Base-by-base conservation (phyloP, 768 basidiomycete species). In the Mycena vulgaris region DNA sequence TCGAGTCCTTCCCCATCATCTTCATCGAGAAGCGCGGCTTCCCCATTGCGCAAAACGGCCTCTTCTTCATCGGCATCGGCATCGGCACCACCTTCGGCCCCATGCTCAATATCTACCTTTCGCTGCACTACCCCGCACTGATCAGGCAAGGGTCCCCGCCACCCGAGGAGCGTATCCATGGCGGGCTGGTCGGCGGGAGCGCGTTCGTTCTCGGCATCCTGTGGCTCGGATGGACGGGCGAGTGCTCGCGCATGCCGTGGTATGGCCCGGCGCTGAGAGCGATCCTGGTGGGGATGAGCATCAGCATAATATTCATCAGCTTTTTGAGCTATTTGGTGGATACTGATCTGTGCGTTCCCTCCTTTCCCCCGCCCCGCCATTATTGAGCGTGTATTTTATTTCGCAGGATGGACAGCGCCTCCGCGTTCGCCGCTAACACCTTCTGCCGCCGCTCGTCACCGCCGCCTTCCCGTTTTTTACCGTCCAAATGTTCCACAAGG, bases 261-360 rank as follows among this genome's bases (percentile, higher is more conserved):
- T 0, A 89, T 90, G 88, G 89, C 16, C 88, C 89, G 3, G 88
- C 76, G 5, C 73, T 89, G 23, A 86, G 85, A 73, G 86, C 86
- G 16, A 83, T 89, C 23, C 63, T 85, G 39, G 77, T 90, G 55
- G 89, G 89, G 5, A 70, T 80, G 16, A 82, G 84, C 35, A 86
- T 90, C 63, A 85, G 82, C 68, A 77, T 87, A 74, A 84, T 89
- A 19, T 90, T 90, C 80, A 89, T 88, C 78, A 87, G 87, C 10
- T 90, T 90, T 79, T 76, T 89, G 76, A 86, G 83, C 61, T 91
- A 90, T 74, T 76, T 90, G 27, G 82, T 89, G 21, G 89, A 92
- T 69, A 89, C 88, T 5, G 90, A 89, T 71, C 75, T 89, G 82
- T 83, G 72, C 72, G 80, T 74, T n/a, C n/a, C n/a, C n/a, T n/a